A percentile compares a stretch with the other conserved stretches of the same genome.
Evolutionary conservation across 306 rosid species (phyloP).

Genomic region (Ormosia semicastrata): DNA sequence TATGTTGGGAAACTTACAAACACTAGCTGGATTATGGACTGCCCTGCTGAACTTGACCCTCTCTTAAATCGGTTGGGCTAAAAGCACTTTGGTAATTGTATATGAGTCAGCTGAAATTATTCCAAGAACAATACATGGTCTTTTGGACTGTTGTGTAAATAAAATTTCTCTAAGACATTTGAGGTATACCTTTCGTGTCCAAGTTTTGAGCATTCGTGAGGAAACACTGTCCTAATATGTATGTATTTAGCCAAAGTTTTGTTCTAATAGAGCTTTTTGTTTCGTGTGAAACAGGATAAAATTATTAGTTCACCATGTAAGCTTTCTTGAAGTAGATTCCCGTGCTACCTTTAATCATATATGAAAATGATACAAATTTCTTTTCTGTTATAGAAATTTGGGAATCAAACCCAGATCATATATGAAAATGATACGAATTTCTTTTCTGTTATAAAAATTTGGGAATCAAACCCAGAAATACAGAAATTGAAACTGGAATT

Average conservation of each 20-base stretch:
- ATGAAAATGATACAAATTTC: no score
- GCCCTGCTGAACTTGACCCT: not conserved
- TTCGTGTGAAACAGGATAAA: no score
- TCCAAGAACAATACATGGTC: not conserved
- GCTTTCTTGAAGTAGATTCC: not conserved
- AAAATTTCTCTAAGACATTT: not conserved
- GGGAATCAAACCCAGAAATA: no score
- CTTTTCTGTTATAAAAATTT: no score
- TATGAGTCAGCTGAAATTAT: not conserved
- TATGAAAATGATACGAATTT: no score
- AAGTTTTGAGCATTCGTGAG: slow-evolving; percentile 5
- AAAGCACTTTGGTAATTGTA: not conserved
- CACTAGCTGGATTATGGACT: not conserved
- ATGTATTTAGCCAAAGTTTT: not conserved
- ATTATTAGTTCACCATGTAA: not conserved
- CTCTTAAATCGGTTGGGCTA: not conserved
- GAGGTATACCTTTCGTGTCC: not conserved
- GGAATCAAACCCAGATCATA: no score
- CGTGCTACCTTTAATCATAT: not conserved
- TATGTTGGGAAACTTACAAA: not conserved
- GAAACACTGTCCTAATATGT: not conserved
- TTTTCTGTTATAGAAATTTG: no score
- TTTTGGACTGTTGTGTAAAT: not conserved
- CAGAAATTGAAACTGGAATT: no score
- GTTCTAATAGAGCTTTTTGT: not conserved